Evolutionary conservation across 2,329 filamentous ascomycete genomes (phyloP), one percentile per base, ranked within the genome.

Genomic region (Aureobasidium namibiae): DNA sequence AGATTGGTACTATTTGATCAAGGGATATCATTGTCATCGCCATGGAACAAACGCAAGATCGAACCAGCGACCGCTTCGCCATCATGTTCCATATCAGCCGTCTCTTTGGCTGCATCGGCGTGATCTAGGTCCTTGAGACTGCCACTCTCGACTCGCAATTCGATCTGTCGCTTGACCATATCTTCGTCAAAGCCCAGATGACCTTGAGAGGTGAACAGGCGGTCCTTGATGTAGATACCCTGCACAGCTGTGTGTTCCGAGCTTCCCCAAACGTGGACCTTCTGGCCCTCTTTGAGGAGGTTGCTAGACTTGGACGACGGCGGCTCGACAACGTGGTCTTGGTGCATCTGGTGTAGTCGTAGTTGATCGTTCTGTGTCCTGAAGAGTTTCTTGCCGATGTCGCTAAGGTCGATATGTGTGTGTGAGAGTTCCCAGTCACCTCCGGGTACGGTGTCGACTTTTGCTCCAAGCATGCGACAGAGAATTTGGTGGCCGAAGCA

Each of bases 401-500:
- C 58, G 0, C 70, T 75, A 1, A 79, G 70, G 2, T 66, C 60
- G 61, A 79, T 74, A 1, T 69, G 61, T 0, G 74, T 76, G 61
- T 78, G 75, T 0, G 75, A 71, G 0, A 79, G 67, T 61, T 78
- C 76, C 76, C 77, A 79, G 33, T 80, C 74, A 8, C 69, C 69
- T 24, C 71, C 68, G 8, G 71, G 66, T 18, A 72, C 67, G 2
- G 71, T 67, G 29, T 71, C 66, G 16, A 79, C 70, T 14, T 63
- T 66, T 4, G 73, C 69, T 7, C 76, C 76, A 1, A 79, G 71
- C 2, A 72, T 68, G 21, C 76, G 74, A 29, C 71, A 74, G 13
- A 79, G 71, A 18, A 79, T 68, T 63, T 79, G 76, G 54, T 79
- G 76, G 16, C 76, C 76, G 60, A 79, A 79, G 61, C 76, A 79